A percentile compares a stretch with the other conserved stretches of the same genome.
Conservation (phyloP, 2,329 filamentous ascomycete species). For the Trichothecium roseum region DNA sequence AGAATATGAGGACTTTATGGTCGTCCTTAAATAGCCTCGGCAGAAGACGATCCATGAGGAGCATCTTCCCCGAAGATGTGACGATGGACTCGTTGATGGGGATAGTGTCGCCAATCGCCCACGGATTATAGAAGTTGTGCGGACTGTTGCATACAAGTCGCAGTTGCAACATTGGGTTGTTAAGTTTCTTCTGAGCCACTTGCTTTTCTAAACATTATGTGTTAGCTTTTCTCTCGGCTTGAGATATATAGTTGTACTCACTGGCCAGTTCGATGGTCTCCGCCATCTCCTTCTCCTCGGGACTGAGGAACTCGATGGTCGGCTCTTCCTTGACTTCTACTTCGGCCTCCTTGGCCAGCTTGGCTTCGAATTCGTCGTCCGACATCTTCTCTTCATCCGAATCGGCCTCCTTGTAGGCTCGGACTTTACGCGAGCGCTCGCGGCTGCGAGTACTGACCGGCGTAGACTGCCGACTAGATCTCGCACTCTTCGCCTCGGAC, state of each 20-base stretch:
- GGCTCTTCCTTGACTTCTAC: constrained; percentile 23
- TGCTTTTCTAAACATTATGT: constrained; percentile 51
- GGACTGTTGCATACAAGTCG: constrained; percentile 88
- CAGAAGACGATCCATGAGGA: constrained; percentile 79
- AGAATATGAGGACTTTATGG: constrained; percentile 93
- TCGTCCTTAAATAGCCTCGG: constrained; percentile 60
- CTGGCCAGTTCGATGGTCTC: constrained; percentile 68
- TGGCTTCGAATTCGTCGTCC: constrained; percentile 75
- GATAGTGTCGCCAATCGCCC: constrained; percentile 48
- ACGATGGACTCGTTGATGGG: constrained; percentile 71
- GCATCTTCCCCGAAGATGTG: constrained; percentile 88
- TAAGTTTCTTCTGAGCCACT: constrained; percentile 82
- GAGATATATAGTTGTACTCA: constrained; percentile 26
- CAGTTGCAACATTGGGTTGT: constrained; percentile 86
- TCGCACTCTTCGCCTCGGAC: constrained; percentile 54
- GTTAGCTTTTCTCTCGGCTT: constrained; percentile 5
- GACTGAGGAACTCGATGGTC: constrained; percentile 22
- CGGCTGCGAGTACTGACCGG: constrained; percentile 47
- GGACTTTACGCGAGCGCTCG: constrained; percentile 40
- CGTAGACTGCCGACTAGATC: constrained; percentile 65
- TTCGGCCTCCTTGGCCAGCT: constrained; percentile 54
- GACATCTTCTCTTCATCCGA: constrained; percentile 55
- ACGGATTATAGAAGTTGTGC: constrained; percentile 95
- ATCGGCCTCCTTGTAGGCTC: constrained; percentile 42
- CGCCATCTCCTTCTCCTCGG: constrained; percentile 53